Base-by-base conservation (phyloP, 306 rosid genomes). In the Hippophae tibetana region DNA sequence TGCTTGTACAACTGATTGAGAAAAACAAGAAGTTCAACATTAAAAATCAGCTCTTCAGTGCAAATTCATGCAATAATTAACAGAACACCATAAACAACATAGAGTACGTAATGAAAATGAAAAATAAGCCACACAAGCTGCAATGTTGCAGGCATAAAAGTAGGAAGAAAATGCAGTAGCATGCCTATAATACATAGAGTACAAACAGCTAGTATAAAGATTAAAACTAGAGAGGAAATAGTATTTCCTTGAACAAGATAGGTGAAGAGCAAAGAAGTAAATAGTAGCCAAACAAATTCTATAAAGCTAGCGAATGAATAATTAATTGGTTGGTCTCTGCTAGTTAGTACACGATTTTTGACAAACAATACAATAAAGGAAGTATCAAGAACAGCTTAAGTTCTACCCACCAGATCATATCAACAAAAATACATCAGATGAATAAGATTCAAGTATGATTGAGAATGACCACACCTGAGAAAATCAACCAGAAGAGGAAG, bases 361-460 rank as follows among this genome's bases (percentile, higher is more conserved):
- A 31, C 38, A 31, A 31, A 31, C 38, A 31, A 62, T 46, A 43
- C 55, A 61, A 26, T 14, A 27, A 47, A 50, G 56, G 41, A 50
- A 52, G 59, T 49, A 47, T 56, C 43, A 55, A 11, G 57, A 72
- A 26, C 60, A 49, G n/a, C 8, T 45, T 60, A 43, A 60, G 52
- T 64, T 66, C 59, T 60, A 66, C 51, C 64, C 65, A 64, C 68
- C 65, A 67, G 61, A 42, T 31, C 62, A 67, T 44, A 50, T 31
- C 62, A 52, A 67, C 47, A 44, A 67, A 66, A 52, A 52, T 63
- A 57, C 66, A 68, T 63, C 55, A 52, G 57, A 57, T 57, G 57
- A 68, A 74, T n/a, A 68, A 60, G 70, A 13, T 68, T 63, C 61
- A 62, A 46, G 27, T 68, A 55, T 57, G 62, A 68, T 62, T 68